Percentiles rank a stretch among this genome's conserved stretches.
Conservation (phyloP, 164 flowering plant species). For the Euptelea pleiosperma region DNA sequence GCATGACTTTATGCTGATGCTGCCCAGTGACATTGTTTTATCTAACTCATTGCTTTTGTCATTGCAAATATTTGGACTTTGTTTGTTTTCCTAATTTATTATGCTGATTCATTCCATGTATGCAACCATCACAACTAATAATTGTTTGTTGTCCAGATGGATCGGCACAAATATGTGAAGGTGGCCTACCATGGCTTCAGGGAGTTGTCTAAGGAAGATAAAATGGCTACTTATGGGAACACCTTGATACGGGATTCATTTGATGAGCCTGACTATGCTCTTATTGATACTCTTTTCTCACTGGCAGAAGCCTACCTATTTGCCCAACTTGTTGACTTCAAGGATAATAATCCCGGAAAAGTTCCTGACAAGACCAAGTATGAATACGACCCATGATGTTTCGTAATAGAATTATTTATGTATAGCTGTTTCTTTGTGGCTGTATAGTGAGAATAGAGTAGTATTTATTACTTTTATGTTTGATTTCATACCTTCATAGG, state of each 20-base stretch:
- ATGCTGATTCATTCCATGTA: background rate
- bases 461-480: too few relatives aligned
- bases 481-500: too few relatives aligned
- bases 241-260: conserved; percentile 82
- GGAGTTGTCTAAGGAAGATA: conserved; percentile 88
- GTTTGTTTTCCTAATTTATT: background rate
- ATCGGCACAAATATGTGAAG: conserved; percentile 95
- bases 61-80: background rate
- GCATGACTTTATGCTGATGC: too few relatives aligned
- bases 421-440: too few relatives aligned
- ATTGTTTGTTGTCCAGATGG: conserved; percentile 61
- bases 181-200: conserved; percentile 96
- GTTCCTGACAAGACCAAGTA: conserved; percentile 66
- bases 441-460: too few relatives aligned
- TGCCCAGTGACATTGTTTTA: too few relatives aligned
- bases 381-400: conserved; percentile 19
- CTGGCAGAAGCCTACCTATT: conserved; percentile 94
- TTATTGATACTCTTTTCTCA: conserved; percentile 94
- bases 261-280: conserved; percentile 98
- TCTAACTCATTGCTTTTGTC: background rate
- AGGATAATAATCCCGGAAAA: conserved; percentile 72
- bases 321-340: conserved; percentile 93
- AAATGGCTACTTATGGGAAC: conserved; percentile 84
- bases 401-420: too few relatives aligned
- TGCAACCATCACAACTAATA: conserved; percentile 3